Evolutionary conservation across 2,329 filamentous ascomycete genomes (phyloP).

Genomic region (Aspergillus caelatus): DNA sequence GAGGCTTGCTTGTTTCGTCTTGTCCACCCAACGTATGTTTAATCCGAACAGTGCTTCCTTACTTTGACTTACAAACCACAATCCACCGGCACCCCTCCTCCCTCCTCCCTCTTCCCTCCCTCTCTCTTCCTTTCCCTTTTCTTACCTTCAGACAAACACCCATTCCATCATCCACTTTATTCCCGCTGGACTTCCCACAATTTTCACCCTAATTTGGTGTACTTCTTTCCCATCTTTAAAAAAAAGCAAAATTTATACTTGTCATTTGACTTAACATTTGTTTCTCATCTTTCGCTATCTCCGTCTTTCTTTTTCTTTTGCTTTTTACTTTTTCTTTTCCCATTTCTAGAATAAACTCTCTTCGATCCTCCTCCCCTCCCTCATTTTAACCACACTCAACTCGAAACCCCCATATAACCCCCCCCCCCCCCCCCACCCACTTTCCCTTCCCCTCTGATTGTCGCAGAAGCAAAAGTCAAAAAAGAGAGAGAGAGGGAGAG

Average conservation of each 20-base stretch:
- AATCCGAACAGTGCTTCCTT: slow-evolving; percentile 12
- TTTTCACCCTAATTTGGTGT: slow-evolving; percentile 4
- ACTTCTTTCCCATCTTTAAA: not conserved
- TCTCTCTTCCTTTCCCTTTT: slow-evolving; percentile 7
- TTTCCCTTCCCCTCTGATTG: slow-evolving; percentile 1
- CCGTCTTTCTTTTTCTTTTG: not conserved
- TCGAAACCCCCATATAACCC: not conserved
- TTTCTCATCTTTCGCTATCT: slow-evolving; percentile 11
- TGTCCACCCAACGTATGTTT: slow-evolving; percentile 28
- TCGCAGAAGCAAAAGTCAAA: slow-evolving; percentile 2
- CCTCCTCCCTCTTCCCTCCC: slow-evolving; percentile 5
- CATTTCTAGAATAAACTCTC: slow-evolving; percentile 1
- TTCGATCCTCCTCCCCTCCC: not conserved
- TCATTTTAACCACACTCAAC: not conserved
- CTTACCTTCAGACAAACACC: slow-evolving; percentile 2
- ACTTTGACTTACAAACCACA: slow-evolving; percentile 7
- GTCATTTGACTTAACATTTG: not conserved
- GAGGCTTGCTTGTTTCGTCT: slow-evolving; percentile 23
- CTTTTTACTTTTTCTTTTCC: not conserved
- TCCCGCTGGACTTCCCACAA: not conserved
- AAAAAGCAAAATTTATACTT: not conserved
- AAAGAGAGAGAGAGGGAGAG: not conserved
- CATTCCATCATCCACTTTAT: slow-evolving; percentile 1
- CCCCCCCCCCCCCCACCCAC: not conserved
- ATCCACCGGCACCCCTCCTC: slow-evolving; percentile 2